Evolutionary conservation across 1,284 basidiomycete species (phyloP).

Genomic region (Cutaneotrichosporon sp.): DNA sequence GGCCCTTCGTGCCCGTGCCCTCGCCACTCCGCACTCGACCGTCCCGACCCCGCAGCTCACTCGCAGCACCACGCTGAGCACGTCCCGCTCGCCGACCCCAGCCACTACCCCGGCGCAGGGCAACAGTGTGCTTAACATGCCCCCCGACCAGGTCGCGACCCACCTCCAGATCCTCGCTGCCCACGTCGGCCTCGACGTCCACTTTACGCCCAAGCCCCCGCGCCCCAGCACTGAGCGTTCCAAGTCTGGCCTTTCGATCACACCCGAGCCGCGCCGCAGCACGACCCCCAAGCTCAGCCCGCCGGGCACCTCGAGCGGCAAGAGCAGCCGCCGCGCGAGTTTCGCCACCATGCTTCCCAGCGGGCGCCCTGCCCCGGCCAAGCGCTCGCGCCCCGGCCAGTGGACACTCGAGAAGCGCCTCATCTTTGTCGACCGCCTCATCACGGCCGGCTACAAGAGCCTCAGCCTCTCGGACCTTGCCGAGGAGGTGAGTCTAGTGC

Average conservation of each 20-base stretch:
- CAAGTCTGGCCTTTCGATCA: neutral
- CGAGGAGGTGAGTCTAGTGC: slow-evolving; percentile 28
- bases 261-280: neutral
- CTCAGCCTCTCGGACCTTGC: slow-evolving; percentile 27
- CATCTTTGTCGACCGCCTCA: slow-evolving; percentile 31
- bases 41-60: neutral
- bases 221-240: neutral
- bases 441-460: slow-evolving; percentile 29
- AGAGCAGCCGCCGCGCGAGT: neutral
- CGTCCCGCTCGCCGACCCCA: neutral
- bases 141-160: neutral
- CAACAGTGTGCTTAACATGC: neutral
- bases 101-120: neutral
- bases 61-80: neutral
- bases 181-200: neutral
- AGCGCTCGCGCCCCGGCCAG: slow-evolving; percentile 12
- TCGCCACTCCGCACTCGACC: neutral
- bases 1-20: neutral
- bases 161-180: neutral
- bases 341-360: slow-evolving; percentile 3
- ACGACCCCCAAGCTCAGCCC: neutral
- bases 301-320: neutral
- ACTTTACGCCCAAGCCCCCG: neutral
- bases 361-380: neutral
- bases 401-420: slow-evolving; percentile 31